A percentile compares a stretch with the other conserved stretches of the same genome.
phyloP scores from a whole-genome alignment of 1,139 yeast genomes.

The Blastobotrys raffinosifermentans region DNA sequence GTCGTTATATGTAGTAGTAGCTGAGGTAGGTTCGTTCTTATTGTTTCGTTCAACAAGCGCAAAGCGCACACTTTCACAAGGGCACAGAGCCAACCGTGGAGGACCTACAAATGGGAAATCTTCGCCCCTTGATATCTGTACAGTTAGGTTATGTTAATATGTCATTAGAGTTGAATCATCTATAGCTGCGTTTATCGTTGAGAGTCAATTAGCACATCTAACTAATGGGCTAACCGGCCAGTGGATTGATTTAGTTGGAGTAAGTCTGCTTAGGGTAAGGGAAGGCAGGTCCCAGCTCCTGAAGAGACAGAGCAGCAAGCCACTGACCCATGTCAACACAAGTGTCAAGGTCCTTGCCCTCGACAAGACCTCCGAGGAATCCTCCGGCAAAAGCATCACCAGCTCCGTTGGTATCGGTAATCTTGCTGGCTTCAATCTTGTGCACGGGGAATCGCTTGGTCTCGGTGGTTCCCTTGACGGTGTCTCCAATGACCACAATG shows the following conservation, averaged over 20 bases:
- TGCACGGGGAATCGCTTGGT: constrained; percentile 60
- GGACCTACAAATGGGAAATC: no score
- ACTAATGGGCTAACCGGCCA: not conserved
- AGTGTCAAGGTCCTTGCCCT: constrained; percentile 55
- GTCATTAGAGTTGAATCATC: no score
- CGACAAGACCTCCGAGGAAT: constrained; percentile 81
- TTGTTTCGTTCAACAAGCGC: no score
- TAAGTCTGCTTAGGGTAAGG: constrained; percentile 73
- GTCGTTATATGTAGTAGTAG: no score
- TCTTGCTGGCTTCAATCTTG: constrained; percentile 56
- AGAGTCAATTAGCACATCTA: not conserved
- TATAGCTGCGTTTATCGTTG: no score
- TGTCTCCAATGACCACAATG: constrained; percentile 48
- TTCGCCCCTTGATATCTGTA: no score
- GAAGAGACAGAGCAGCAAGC: constrained; percentile 90
- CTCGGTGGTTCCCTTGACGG: constrained; percentile 41
- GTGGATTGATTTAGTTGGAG: constrained; percentile 2
- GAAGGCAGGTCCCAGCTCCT: constrained; percentile 90
- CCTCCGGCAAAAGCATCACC: constrained; percentile 99
- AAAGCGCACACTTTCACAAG: no score
- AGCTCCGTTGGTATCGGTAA: constrained; percentile 96
- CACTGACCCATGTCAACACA: constrained; percentile 89
- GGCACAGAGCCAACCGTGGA: no score
- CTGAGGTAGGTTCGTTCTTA: no score
- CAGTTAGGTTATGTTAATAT: no score